Conservation (phyloP, 2,329 filamentous ascomycete genomes). For the Didymella sp. region DNA sequence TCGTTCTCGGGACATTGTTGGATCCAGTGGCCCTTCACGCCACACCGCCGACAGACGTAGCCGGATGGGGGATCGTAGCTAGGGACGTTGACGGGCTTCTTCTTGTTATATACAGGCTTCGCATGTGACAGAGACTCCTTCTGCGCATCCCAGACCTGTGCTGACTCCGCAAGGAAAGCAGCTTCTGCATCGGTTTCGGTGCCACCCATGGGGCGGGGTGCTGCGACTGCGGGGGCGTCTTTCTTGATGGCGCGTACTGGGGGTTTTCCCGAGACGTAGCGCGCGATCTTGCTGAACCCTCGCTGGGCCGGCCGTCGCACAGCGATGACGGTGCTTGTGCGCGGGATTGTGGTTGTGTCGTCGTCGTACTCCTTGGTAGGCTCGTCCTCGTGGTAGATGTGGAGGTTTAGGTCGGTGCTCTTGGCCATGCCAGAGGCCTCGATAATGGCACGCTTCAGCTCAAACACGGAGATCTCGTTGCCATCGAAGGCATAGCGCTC, state of each 20-base stretch:
- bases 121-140: constrained; percentile 88
- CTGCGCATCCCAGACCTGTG: constrained; percentile 90
- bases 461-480: constrained; percentile 96
- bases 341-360: constrained; percentile 95
- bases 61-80: constrained; percentile 92
- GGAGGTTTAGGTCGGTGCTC: constrained; percentile 93
- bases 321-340: constrained; percentile 92
- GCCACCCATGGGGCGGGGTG: constrained; percentile 38
- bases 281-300: constrained; percentile 87
- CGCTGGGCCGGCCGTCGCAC: constrained; percentile 83
- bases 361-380: constrained; percentile 93
- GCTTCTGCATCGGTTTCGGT: constrained; percentile 94
- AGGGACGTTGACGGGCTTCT: constrained; percentile 78
- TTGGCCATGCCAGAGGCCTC: constrained; percentile 90
- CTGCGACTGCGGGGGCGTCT: constrained; percentile 57
- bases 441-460: constrained; percentile 98
- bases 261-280: constrained; percentile 97
- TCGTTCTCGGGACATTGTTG: constrained; percentile 98
- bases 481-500: constrained; percentile 96
- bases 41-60: constrained; percentile 95
- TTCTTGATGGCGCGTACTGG: constrained; percentile 82
- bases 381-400: constrained; percentile 89
- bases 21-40: constrained; percentile 99
- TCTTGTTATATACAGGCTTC: constrained; percentile 53
- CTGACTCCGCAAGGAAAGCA: constrained; percentile 89